Evolutionary conservation across 345 rosid genomes (phyloP).

Genomic region (Alliaria petiolata): DNA sequence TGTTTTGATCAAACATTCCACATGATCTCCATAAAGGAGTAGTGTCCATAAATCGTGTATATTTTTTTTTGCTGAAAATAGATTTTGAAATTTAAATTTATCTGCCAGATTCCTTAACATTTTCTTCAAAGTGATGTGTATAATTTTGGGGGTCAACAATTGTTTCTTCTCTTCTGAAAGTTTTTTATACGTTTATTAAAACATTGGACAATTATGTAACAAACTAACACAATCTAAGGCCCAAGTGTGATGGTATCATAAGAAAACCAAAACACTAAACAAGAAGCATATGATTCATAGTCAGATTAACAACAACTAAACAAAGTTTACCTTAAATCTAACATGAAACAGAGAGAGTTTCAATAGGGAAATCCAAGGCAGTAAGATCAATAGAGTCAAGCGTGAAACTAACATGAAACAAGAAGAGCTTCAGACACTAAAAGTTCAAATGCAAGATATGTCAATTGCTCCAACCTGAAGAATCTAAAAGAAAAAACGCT

Average conservation of each 20-base stretch:
- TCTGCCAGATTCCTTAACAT: no score
- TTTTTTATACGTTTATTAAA: background rate
- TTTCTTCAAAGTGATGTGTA: background rate
- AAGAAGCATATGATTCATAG: background rate
- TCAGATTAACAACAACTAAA: background rate
- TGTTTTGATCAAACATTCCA: no score
- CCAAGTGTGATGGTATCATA: background rate
- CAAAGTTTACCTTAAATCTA: background rate
- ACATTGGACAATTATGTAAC: background rate
- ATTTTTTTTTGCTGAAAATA: no score
- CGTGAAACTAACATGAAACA: slow-evolving; percentile 13
- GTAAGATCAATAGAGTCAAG: background rate
- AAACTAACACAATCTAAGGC: background rate
- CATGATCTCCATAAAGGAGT: no score
- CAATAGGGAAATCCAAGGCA: background rate
- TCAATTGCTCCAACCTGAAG: background rate
- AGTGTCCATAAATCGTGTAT: no score
- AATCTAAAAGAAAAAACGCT: background rate
- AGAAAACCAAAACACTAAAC: background rate
- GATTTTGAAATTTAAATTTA: no score
- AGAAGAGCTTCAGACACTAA: background rate
- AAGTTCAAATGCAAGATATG: background rate
- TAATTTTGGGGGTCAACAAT: background rate
- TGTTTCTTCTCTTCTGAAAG: background rate
- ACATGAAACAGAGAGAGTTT: background rate